phyloP scores from a whole-genome alignment of 1,284 basidiomycete genomes.

The Chalciporus sp. region DNA sequence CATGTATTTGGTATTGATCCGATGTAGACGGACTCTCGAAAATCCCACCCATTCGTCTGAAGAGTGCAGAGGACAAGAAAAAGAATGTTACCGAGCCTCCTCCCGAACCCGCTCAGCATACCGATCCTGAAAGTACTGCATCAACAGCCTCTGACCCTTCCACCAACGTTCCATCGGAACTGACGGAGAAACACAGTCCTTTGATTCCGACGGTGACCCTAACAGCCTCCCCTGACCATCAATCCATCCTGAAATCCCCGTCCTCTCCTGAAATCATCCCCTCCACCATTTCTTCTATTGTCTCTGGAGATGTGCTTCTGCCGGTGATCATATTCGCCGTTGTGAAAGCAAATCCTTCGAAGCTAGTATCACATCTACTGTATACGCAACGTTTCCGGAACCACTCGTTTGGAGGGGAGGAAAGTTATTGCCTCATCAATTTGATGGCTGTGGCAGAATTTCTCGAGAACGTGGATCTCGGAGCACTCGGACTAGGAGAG shows the following conservation, averaged over 20 bases:
- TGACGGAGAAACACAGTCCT: not conserved
- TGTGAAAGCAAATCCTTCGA: constrained; percentile 86
- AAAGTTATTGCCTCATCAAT: constrained; percentile 91
- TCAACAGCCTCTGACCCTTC: not conserved
- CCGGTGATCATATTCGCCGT: constrained; percentile 91
- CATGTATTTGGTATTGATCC: constrained; percentile 2
- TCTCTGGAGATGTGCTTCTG: constrained; percentile 80
- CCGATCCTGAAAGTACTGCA: not conserved
- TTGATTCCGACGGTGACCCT: not conserved
- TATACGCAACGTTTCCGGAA: constrained; percentile 87
- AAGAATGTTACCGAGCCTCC: constrained; percentile 38
- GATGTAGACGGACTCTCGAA: constrained; percentile 64
- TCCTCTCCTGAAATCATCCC: constrained; percentile 20
- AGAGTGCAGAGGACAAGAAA: constrained; percentile 59
- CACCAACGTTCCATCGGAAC: not conserved
- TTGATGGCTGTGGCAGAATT: constrained; percentile 93
- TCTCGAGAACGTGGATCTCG: constrained; percentile 88
- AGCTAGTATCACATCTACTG: constrained; percentile 82
- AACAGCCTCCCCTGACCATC: constrained; percentile 14
- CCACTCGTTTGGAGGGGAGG: constrained; percentile 74
- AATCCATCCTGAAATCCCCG: constrained; percentile 30
- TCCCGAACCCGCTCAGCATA: constrained; percentile 25
- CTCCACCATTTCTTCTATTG: constrained; percentile 42
- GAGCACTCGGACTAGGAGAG: constrained; percentile 76
- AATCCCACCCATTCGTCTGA: constrained; percentile 66